Conservation (phyloP, 768 basidiomycete species). For the Ephemerocybe angulata region DNA sequence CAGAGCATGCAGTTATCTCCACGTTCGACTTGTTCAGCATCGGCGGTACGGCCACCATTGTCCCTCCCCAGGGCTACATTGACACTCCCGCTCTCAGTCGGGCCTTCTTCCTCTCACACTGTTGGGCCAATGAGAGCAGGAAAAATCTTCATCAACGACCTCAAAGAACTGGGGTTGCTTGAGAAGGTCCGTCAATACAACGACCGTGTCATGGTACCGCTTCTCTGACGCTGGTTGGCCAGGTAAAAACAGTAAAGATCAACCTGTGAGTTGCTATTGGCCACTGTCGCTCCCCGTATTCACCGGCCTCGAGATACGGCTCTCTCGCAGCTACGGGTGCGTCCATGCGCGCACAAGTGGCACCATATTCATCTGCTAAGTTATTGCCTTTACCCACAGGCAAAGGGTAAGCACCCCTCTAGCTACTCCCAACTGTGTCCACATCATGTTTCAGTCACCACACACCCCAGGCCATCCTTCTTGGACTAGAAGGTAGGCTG, state of each 20-base stretch:
- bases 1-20: constrained; percentile 88
- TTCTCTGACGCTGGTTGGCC: constrained; percentile 9
- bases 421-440: neutral
- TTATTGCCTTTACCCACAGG: constrained; percentile 36
- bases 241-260: constrained; percentile 82
- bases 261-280: constrained; percentile 53
- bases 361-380: constrained; percentile 7
- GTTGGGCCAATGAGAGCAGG: constrained; percentile 79
- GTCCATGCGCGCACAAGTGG: constrained; percentile 9
- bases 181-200: constrained; percentile 46
- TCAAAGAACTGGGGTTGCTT: constrained; percentile 63
- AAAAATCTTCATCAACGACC: constrained; percentile 79
- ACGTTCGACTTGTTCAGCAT: constrained; percentile 92
- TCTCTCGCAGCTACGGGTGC: constrained; percentile 88
- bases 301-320: constrained; percentile 59
- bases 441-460: constrained; percentile 54
- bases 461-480: constrained; percentile 81
- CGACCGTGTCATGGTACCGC: neutral
- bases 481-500: constrained; percentile 65
- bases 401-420: constrained; percentile 56
- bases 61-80: neutral
- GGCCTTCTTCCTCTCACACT: constrained; percentile 52
- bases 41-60: constrained; percentile 48
- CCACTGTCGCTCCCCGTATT: neutral
- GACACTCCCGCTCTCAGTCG: constrained; percentile 29